These are phyloP conservation scores for Aspergillaceae sp. DNA, from an alignment of 2,329 filamentous ascomycete genomes.

Conservation along the genomic window DNA sequence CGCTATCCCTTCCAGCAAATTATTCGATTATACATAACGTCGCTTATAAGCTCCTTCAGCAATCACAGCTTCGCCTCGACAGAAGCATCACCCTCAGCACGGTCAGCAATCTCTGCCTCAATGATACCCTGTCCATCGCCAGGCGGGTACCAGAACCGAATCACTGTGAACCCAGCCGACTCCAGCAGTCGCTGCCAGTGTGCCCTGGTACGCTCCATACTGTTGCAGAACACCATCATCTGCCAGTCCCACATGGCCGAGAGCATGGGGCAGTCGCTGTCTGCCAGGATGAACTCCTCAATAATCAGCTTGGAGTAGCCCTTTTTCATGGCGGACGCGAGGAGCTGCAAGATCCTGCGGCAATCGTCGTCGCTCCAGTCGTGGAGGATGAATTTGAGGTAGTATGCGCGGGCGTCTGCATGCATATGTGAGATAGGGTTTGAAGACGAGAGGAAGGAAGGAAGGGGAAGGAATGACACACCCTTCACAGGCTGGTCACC, in stretches of 20 bases:
- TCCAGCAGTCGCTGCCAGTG: constrained; percentile 27
- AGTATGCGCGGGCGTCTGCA: constrained; percentile 28
- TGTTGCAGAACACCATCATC: constrained; percentile 27
- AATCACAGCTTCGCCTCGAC: neutral
- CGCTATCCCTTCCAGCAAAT: neutral
- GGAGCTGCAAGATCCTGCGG: constrained; percentile 20
- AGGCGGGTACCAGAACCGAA: constrained; percentile 6
- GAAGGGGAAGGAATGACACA: neutral
- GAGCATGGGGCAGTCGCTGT: constrained; percentile 17
- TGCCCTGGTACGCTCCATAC: constrained; percentile 23
- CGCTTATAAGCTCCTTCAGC: neutral
- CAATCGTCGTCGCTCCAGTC: constrained; percentile 30
- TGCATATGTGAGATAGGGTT: neutral
- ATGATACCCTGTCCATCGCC: constrained; percentile 1
- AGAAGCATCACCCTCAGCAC: neutral
- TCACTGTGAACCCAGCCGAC: constrained; percentile 24
- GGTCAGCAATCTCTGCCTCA: neutral
- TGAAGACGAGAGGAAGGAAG: neutral
- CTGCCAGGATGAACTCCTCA: constrained; percentile 32
- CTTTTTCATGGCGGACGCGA: constrained; percentile 21
- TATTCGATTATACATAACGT: neutral
- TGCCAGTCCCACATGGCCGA: constrained; percentile 24
- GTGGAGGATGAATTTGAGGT: constrained; percentile 32
- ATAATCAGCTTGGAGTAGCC: constrained; percentile 33
- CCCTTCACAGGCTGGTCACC: constrained; percentile 8